Evolutionary conservation across 306 rosid genomes (phyloP), one percentile per base, ranked within the genome.

Genomic region (Cicer judaicum): DNA sequence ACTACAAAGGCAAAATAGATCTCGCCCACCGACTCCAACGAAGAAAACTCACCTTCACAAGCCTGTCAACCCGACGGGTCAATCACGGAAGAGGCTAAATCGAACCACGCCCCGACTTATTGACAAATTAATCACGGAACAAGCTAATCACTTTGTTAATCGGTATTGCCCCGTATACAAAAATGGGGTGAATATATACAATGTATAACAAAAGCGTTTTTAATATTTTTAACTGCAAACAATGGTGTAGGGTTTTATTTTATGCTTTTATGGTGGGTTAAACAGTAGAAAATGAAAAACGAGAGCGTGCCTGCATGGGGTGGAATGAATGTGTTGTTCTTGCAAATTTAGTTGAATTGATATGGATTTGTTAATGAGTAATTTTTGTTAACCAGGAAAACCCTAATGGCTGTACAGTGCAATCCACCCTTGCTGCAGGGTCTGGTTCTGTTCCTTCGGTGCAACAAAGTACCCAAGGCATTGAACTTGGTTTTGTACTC

Each of bases 381-480:
- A 18, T 68, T 62, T 76, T 39, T 74, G 18, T 80, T 10, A 48
- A 56, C 48, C 89, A 90, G 90, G 91, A 76, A 71, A 85, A 80
- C 72, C 83, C 48, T 57, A 74, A 60, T 61, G 49, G 64, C 73
- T 68, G 86, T 39, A 44, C 70, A 8, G 82, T 78, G 69, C 84
- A 38, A 65, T 44, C 90, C 53, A 41, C 54, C 13, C 80, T 73
- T 19, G 55, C 86, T 46, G 66, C 59, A 15, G 84, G 73, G 72
- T 69, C 87, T 36, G 41, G n/a, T 79, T 73, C 72, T 7, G 75
- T 71, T 68, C 82, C 88, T 50, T 53, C 56, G 54, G 74, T 14
- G 70, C 81, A 54, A 70, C 86, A 82, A 72, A 67, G 42, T 72
- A 34, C 68, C 74, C 84, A 69, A 42, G 82, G 85, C 44, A 24